Percentiles rank a stretch among this genome's conserved stretches.
Evolutionary conservation across 73 alveolate species (phyloP).

Genomic region (Blepharisma japonicum): DNA sequence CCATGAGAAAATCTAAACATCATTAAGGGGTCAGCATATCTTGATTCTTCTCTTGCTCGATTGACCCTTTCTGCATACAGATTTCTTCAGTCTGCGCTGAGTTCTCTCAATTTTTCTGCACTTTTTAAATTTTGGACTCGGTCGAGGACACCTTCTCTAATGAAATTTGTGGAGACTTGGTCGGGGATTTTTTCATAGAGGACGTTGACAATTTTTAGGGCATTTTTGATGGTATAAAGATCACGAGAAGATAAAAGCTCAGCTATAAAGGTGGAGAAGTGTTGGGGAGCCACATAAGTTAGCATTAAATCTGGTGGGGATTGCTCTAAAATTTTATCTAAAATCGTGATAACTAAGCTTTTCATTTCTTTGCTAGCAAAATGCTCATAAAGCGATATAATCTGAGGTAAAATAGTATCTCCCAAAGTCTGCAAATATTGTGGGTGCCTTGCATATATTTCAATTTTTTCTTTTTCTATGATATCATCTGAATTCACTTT

Average conservation of each 20-base stretch:
- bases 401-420: background rate
- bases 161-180: slow-evolving; percentile 11
- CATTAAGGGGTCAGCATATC: background rate
- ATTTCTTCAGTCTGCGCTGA: background rate
- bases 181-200: background rate
- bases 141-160: slow-evolving; percentile 12
- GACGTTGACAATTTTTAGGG: slow-evolving; percentile 7
- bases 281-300: background rate
- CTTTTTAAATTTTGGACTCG: slow-evolving; percentile 7
- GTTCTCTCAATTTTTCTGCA: background rate
- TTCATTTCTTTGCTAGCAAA: background rate
- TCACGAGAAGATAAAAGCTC: background rate
- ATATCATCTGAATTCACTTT: background rate
- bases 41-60: no score
- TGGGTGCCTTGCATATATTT: background rate
- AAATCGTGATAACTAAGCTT: background rate
- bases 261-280: slow-evolving; percentile 4
- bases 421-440: background rate
- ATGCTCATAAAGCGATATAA: background rate
- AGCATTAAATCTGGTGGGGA: background rate
- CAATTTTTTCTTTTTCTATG: background rate
- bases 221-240: background rate
- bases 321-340: background rate
- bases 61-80: no score
- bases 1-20: background rate